A percentile compares a stretch with the other conserved stretches of the same genome.
phyloP scores from a whole-genome alignment of 2,329 filamentous ascomycete species.

The Metarhizium sp. region DNA sequence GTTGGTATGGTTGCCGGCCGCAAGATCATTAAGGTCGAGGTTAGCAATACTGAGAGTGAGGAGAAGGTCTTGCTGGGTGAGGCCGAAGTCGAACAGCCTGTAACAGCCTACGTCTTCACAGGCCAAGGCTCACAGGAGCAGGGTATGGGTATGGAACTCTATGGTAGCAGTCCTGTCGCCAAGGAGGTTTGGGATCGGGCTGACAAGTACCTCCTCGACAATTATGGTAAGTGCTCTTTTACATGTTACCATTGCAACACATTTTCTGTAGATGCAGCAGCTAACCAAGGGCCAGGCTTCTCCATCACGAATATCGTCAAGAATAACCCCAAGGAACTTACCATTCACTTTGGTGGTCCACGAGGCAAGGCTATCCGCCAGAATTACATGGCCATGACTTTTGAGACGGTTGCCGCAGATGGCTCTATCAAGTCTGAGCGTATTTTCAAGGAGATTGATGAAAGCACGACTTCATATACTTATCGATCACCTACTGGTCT shows the following conservation, averaged over 20 bases:
- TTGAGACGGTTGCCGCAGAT: slow-evolving; percentile 91
- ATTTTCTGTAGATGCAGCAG: not conserved
- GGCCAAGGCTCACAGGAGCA: slow-evolving; percentile 98
- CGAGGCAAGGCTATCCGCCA: slow-evolving; percentile 94
- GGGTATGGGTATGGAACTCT: slow-evolving; percentile 99
- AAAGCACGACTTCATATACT: slow-evolving; percentile 90
- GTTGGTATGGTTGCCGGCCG: slow-evolving; percentile 95
- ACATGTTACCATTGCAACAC: not conserved
- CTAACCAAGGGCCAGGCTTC: slow-evolving; percentile 49
- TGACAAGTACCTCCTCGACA: slow-evolving; percentile 96
- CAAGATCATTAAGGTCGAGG: slow-evolving; percentile 99
- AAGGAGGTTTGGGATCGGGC: slow-evolving; percentile 97
- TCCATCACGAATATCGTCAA: slow-evolving; percentile 98
- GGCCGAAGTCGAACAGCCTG: slow-evolving; percentile 95
- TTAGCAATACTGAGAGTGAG: slow-evolving; percentile 88
- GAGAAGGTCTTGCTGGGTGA: slow-evolving; percentile 94
- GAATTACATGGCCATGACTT: slow-evolving; percentile 99
- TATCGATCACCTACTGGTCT: slow-evolving; percentile 92
- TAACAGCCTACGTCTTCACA: slow-evolving; percentile 95
- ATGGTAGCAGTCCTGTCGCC: slow-evolving; percentile 84
- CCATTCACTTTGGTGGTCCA: slow-evolving; percentile 94
- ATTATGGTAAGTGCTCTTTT: slow-evolving; percentile 63
- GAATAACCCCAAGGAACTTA: slow-evolving; percentile 99
- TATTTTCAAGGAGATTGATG: slow-evolving; percentile 97
- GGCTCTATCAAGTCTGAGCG: slow-evolving; percentile 95